Percentiles rank a stretch among this genome's conserved stretches.
phyloP scores from a whole-genome alignment of 2,329 filamentous ascomycete species.

The Massarina eburnea region DNA sequence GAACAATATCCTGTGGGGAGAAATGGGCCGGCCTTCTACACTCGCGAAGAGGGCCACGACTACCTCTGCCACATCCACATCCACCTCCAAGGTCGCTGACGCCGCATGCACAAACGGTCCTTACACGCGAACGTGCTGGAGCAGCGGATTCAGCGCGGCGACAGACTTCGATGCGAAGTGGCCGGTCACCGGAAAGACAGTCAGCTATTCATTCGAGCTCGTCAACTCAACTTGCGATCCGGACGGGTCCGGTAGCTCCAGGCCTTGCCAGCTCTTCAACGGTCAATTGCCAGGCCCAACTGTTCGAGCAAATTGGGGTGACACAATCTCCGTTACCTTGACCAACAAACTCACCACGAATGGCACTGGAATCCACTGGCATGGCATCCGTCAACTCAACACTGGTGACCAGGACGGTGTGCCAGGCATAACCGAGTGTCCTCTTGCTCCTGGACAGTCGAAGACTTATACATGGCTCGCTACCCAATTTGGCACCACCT shows the following conservation, averaged over 20 bases:
- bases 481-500: constrained; percentile 29
- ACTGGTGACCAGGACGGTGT: constrained; percentile 55
- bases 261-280: constrained; percentile 24
- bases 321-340: constrained; percentile 38
- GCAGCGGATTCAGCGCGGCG: constrained; percentile 40
- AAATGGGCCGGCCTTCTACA: constrained; percentile 13
- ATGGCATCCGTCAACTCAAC: constrained; percentile 56
- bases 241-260: constrained; percentile 16
- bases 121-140: constrained; percentile 41
- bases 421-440: constrained; percentile 50
- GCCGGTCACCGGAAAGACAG: constrained; percentile 40
- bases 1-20: constrained; percentile 25
- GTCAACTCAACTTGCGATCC: constrained; percentile 39
- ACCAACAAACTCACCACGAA: constrained; percentile 57
- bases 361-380: constrained; percentile 63
- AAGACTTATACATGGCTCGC: constrained; percentile 23
- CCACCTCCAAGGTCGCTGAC: constrained; percentile 15
- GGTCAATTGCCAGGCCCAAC: constrained; percentile 23
- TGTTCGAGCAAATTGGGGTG: constrained; percentile 27
- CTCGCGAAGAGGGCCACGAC: constrained; percentile 11
- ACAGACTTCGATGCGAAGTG: constrained; percentile 46
- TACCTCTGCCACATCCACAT: background rate
- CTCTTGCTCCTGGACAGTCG: constrained; percentile 54
- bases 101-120: constrained; percentile 39
- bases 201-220: constrained; percentile 38